Evolutionary conservation across 352 stramenopile genomes (phyloP).

Genomic region (Globisporangium spiculum): DNA sequence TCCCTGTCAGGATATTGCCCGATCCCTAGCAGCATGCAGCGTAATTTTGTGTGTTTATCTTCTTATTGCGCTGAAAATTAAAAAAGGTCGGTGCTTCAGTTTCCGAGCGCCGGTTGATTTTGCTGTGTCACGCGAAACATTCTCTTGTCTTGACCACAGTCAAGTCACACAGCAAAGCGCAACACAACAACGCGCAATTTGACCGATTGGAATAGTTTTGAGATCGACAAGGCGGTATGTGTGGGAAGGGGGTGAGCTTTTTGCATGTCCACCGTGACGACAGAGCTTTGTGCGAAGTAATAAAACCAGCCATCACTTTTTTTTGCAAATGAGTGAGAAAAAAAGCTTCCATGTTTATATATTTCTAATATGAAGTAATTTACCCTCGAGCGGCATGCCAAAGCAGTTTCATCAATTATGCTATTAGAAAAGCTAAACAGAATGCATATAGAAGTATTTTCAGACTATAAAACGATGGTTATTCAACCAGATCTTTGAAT

Average conservation of each 20-base stretch:
- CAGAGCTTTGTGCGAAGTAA: not conserved
- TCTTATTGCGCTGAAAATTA: not conserved
- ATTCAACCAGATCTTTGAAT: too few relatives aligned
- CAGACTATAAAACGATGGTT: too few relatives aligned
- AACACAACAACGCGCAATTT: not conserved
- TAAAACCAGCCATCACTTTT: not conserved
- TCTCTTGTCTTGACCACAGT: not conserved
- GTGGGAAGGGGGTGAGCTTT: not conserved
- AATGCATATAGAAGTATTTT: not conserved
- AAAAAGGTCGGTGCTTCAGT: not conserved
- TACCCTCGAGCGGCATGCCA: not conserved
- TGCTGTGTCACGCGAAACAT: not conserved
- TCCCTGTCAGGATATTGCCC: not conserved
- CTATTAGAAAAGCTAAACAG: not conserved
- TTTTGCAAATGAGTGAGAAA: not conserved
- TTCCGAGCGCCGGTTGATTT: not conserved
- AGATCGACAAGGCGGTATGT: not conserved
- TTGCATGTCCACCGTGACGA: not conserved
- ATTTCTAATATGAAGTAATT: not conserved
- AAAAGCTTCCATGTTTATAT: not conserved
- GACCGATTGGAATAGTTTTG: not conserved
- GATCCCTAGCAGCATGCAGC: not conserved
- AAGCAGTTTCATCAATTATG: not conserved
- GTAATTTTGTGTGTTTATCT: not conserved
- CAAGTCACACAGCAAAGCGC: not conserved